A percentile compares a stretch with the other conserved stretches of the same genome.
These are phyloP conservation scores for Zasmidium cellare DNA, from an alignment of 2,329 filamentous ascomycete species.

Conservation along the genomic window DNA sequence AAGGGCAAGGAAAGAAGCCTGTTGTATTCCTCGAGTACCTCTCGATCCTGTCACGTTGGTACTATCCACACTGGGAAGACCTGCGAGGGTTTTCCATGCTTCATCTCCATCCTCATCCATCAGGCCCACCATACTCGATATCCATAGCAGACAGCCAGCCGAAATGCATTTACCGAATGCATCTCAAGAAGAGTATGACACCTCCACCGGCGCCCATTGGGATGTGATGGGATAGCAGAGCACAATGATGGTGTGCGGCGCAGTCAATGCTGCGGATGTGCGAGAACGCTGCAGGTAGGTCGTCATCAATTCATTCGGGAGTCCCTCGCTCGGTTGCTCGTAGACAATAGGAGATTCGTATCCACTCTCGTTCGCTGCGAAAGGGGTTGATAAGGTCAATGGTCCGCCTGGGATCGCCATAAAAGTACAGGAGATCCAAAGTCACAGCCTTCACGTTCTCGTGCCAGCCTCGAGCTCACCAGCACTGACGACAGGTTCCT, in stretches of 20 bases:
- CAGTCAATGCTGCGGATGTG: not conserved
- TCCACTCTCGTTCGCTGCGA: not conserved
- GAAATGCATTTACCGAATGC: too few species aligned
- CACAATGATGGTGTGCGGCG: not conserved
- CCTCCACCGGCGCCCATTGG: too few species aligned
- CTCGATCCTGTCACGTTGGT: too few species aligned
- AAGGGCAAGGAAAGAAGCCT: too few species aligned
- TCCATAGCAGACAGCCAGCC: too few species aligned
- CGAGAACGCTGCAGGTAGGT: not conserved
- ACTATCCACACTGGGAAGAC: too few species aligned
- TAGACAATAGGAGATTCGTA: not conserved
- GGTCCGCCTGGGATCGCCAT: not conserved
- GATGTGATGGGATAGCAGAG: not conserved
- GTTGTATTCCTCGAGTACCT: too few species aligned
- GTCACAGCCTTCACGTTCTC: not conserved
- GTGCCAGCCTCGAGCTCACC: conserved; percentile 1
- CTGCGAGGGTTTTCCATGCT: too few species aligned
- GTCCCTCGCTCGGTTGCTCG: not conserved
- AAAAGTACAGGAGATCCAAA: not conserved
- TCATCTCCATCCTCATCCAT: too few species aligned
- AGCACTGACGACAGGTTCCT: not conserved
- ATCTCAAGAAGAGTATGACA: too few species aligned
- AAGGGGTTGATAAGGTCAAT: not conserved
- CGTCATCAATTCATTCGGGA: not conserved
- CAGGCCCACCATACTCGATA: too few species aligned